Evolutionary conservation across 1,139 yeast genomes (phyloP).

Genomic region (Sugiyamaella xylanicola): DNA sequence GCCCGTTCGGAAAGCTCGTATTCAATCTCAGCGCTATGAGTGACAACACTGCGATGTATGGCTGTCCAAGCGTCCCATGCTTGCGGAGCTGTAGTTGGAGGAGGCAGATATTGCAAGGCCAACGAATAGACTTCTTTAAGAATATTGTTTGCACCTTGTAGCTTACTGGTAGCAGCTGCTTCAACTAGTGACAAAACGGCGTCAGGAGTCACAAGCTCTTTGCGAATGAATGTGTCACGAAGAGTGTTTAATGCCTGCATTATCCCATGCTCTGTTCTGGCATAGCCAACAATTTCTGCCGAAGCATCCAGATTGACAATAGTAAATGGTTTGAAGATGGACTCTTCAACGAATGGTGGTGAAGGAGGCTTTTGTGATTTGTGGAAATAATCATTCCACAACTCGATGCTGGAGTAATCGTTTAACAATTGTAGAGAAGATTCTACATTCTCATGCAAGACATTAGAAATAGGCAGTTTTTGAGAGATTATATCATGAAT

Average conservation of each 20-base stretch:
- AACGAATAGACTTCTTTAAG: conserved; percentile 27
- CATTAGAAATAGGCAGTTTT: conserved; percentile 16
- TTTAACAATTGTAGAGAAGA: conserved; percentile 22
- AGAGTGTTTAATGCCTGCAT: conserved; percentile 30
- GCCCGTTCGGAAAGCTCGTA: conserved; percentile 35
- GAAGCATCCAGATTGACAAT: conserved; percentile 20
- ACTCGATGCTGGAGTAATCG: conserved; percentile 13
- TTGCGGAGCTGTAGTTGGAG: conserved; percentile 33
- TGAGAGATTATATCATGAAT: conserved; percentile 26
- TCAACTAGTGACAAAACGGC: conserved; percentile 31
- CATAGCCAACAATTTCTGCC: conserved; percentile 31
- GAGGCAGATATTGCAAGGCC: conserved; percentile 33
- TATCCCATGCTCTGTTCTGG: conserved; percentile 28
- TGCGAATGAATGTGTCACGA: conserved; percentile 28
- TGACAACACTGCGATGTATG: conserved; percentile 36
- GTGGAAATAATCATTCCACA: conserved; percentile 21
- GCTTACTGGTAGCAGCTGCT: conserved; percentile 24
- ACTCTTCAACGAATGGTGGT: conserved; percentile 5
- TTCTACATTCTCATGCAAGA: conserved; percentile 18
- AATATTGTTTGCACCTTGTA: conserved; percentile 9
- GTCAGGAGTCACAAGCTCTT: conserved; percentile 32
- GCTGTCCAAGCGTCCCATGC: conserved; percentile 38
- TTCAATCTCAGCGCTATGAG: conserved; percentile 34
- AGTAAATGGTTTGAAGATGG: conserved; percentile 3
- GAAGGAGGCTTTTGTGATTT: conserved; percentile 4